Base-by-base conservation (phyloP, 2,329 filamentous ascomycete species). In the Microcera coccophila region DNA sequence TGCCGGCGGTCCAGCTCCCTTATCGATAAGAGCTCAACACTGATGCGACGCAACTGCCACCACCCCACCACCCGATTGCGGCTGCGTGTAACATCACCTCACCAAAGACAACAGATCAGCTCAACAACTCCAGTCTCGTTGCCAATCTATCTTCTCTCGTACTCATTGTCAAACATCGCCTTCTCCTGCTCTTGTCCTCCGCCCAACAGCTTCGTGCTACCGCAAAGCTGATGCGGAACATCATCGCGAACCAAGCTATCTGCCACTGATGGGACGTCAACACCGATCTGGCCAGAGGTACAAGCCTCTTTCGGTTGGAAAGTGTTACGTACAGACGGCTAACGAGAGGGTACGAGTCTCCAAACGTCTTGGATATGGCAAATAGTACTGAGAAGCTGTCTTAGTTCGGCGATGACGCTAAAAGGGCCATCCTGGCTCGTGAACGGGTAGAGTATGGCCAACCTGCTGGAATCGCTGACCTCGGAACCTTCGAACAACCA, bases 371-470 rank as follows among this genome's bases (percentile, higher is more conserved):
- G 9, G 11, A 32, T 32, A 14, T 8, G 29, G 12, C n/a, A 32
- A 10, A 32, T n/a, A n/a, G 29, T 8, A n/a, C 29, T 32, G 29
- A 32, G 7, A 8, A 32, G 29, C 29, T 14, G 11, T 17, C 15
- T 10, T 17, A 70, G 67, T 70, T 70, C 57, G 67, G 68, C 19
- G 44, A 55, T 38, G 59, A 60, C 5, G 67, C 63, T 21, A 60
- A 50, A 45, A 45, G 48, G 5, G 60, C 59, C 29, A 58, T 70
- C 24, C 55, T 60, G 17, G 62, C 66, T 38, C 63, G 66, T 38
- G 68, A 70, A 45, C 58, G 58, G 41, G 52, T 53, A 21, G 45
- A 28, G 24, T 9, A 9, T 9, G 39, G 54, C 55, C 17, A 49
- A n/a, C n/a, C n/a, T n/a, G n/a, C n/a, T n/a, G n/a, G n/a, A n/a